These are phyloP conservation scores for Didymella sp. DNA, from an alignment of 2,329 filamentous ascomycete genomes.

Conservation along the genomic window DNA sequence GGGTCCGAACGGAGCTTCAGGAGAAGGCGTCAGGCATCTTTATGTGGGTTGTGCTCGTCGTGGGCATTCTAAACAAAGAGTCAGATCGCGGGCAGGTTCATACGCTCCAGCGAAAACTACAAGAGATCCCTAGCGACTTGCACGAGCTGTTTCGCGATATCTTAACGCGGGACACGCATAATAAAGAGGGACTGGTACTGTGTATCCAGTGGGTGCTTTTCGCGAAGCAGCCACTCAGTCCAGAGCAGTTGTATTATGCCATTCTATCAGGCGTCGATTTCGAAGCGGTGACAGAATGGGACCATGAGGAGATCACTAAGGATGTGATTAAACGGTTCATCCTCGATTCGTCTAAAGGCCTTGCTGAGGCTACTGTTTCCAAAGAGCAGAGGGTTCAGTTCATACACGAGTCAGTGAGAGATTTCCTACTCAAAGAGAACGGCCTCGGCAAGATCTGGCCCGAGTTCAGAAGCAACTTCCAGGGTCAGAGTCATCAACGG, in stretches of 20 bases:
- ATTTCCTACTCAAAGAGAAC: conserved; percentile 52
- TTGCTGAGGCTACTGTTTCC: conserved; percentile 26
- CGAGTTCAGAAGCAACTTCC: conserved; percentile 41
- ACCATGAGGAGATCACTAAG: conserved; percentile 23
- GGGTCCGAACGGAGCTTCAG: conserved; percentile 43
- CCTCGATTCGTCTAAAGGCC: conserved; percentile 35
- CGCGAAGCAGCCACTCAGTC: conserved; percentile 22
- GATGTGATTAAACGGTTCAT: conserved; percentile 27
- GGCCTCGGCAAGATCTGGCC: conserved; percentile 43
- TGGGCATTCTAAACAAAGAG: conserved; percentile 56
- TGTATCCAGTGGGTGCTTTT: conserved; percentile 35
- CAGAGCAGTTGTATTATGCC: conserved; percentile 27
- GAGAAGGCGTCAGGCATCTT: conserved; percentile 54
- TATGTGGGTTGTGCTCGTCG: conserved; percentile 46
- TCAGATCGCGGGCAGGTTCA: conserved; percentile 40
- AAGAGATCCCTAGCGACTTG: conserved; percentile 33
- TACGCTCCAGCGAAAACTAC: conserved; percentile 43
- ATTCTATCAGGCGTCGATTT: conserved; percentile 21
- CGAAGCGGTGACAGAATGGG: conserved; percentile 17
- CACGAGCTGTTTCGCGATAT: conserved; percentile 58
- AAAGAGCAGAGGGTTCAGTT: conserved; percentile 38
- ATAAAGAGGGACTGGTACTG: conserved; percentile 20
- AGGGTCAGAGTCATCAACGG: conserved; percentile 51
- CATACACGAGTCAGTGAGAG: conserved; percentile 43
- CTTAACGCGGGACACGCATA: conserved; percentile 51